Evolutionary conservation across 345 rosid species (phyloP).

Genomic region (Ceriops tagal): DNA sequence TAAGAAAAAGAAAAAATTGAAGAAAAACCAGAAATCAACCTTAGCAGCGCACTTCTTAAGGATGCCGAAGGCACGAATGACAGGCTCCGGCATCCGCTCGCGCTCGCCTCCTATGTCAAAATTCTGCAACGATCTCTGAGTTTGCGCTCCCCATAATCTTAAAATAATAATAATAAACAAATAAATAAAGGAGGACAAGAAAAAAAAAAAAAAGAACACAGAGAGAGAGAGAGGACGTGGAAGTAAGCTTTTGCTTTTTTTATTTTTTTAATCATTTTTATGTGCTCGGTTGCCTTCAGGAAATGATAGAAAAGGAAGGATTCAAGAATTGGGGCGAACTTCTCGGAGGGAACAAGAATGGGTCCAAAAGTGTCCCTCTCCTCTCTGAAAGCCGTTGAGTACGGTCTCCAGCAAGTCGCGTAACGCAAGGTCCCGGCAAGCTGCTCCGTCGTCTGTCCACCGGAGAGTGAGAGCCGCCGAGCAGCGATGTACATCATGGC

Average conservation of each 20-base stretch:
- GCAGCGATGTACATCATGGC: conserved; percentile 38
- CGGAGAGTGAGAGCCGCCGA: conserved; percentile 50
- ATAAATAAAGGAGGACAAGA: neutral
- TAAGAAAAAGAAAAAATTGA: neutral
- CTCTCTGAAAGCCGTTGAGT: conserved; percentile 68
- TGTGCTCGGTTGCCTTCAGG: no score
- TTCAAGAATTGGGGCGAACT: conserved; percentile 32
- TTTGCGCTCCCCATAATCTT: conserved; percentile 97
- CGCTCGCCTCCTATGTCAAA: conserved; percentile 94
- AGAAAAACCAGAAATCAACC: conserved; percentile 32
- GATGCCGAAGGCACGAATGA: conserved; percentile 86
- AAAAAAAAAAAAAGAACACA: no score
- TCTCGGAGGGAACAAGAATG: conserved; percentile 77
- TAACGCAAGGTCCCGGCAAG: conserved; percentile 38
- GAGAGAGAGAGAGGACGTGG: no score
- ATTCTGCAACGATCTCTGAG: conserved; percentile 90
- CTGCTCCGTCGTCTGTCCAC: conserved; percentile 33
- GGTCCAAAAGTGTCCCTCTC: conserved; percentile 94
- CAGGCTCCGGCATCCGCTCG: conserved; percentile 92
- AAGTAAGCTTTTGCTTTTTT: neutral
- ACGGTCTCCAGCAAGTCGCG: conserved; percentile 47
- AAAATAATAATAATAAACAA: neutral
- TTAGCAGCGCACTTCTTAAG: conserved; percentile 96
- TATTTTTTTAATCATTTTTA: no score
- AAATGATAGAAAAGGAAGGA: conserved; percentile 4